These are phyloP conservation scores for Anthostomella pinea DNA, from an alignment of 2,329 filamentous ascomycete species.

Conservation along the genomic window DNA sequence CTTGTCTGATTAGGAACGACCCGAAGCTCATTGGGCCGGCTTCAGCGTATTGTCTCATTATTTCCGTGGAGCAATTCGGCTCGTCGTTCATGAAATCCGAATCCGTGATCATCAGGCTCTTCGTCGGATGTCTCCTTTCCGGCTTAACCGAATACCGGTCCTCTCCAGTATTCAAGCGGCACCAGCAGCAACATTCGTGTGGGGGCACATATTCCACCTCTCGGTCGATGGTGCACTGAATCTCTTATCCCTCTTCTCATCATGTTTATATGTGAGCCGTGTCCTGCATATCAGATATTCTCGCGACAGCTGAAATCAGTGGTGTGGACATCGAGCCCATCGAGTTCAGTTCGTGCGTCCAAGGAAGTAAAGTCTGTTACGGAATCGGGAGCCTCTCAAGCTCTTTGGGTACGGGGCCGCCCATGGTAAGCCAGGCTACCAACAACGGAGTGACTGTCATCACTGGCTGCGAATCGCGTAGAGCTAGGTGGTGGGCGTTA, in stretches of 20 bases:
- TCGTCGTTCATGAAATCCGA: conserved; percentile 69
- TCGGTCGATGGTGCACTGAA: conserved; percentile 63
- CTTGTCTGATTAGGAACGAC: conserved; percentile 37
- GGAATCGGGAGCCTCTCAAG: conserved; percentile 63
- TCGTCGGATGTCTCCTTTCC: conserved; percentile 66
- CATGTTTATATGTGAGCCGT: conserved; percentile 67
- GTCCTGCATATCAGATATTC: conserved; percentile 57
- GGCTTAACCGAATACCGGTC: conserved; percentile 66
- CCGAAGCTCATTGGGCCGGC: conserved; percentile 66
- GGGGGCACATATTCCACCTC: conserved; percentile 67
- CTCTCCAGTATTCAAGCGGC: conserved; percentile 55
- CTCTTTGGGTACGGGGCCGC: conserved; percentile 63
- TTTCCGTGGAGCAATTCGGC: conserved; percentile 67
- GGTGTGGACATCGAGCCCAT: conserved; percentile 57
- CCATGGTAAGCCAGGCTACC: conserved; percentile 66
- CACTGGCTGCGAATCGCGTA: conserved; percentile 65
- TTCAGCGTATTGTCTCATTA: conserved; percentile 67
- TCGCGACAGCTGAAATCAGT: conserved; percentile 49
- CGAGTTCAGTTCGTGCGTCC: conserved; percentile 65
- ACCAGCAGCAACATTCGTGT: conserved; percentile 65
- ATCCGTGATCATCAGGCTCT: conserved; percentile 61
- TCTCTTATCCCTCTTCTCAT: conserved; percentile 62
- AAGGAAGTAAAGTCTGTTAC: conserved; percentile 65
- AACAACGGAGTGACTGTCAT: conserved; percentile 69
- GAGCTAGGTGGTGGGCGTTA: conserved; percentile 64